phyloP scores from a whole-genome alignment of 2,329 filamentous ascomycete genomes.

The Diaporthe batatas region DNA sequence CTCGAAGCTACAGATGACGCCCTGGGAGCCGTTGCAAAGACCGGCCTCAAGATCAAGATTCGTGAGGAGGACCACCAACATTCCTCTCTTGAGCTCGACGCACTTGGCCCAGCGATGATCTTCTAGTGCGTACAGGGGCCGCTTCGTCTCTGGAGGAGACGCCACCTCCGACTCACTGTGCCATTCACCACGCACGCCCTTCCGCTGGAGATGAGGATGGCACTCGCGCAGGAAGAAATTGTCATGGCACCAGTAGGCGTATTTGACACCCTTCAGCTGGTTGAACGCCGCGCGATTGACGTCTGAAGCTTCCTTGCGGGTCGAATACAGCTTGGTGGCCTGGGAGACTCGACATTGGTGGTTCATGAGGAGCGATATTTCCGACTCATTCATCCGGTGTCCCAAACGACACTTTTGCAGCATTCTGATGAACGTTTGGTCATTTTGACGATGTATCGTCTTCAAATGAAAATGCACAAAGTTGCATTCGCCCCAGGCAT shows the following conservation, averaged over 20 bases:
- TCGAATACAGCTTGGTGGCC: conserved; percentile 61
- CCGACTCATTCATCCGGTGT: conserved; percentile 51
- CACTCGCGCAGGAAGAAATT: conserved; percentile 54
- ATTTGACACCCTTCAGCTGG: conserved; percentile 49
- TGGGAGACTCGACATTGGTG: conserved; percentile 57
- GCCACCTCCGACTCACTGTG: conserved; percentile 16
- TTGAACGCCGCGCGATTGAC: conserved; percentile 53
- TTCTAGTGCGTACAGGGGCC: conserved; percentile 51
- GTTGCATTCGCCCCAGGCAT: conserved; percentile 65
- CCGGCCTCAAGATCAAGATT: conserved; percentile 59
- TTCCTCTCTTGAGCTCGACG: conserved; percentile 62
- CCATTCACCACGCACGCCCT: conserved; percentile 43
- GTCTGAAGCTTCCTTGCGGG: conserved; percentile 53
- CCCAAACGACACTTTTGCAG: conserved; percentile 68
- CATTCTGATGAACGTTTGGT: conserved; percentile 65
- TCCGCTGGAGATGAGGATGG: conserved; percentile 48
- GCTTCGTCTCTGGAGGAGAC: conserved; percentile 43
- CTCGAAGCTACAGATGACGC: conserved; percentile 60
- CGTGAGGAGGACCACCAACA: conserved; percentile 65
- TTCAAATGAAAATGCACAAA: conserved; percentile 67
- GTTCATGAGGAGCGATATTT: conserved; percentile 59
- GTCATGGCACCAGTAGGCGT: conserved; percentile 55
- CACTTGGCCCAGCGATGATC: conserved; percentile 61
- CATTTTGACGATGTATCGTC: conserved; percentile 69
- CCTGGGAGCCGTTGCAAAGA: conserved; percentile 63